Conservation (phyloP, 805 yeast species). For the Pichia kluyveri region DNA sequence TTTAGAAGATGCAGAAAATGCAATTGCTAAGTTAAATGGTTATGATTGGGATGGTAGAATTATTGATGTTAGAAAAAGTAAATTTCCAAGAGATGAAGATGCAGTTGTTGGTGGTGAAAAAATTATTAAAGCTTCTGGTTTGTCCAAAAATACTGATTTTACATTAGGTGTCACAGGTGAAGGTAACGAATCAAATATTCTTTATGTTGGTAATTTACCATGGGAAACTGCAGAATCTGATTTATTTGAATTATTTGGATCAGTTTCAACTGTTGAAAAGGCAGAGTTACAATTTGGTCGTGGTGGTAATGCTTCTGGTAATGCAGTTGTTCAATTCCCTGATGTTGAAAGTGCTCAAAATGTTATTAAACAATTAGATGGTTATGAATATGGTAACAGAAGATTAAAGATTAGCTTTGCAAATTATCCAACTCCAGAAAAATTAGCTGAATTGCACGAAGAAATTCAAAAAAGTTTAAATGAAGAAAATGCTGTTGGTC, state of each 20-base stretch:
- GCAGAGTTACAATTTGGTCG: conserved; percentile 67
- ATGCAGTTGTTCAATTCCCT: conserved; percentile 77
- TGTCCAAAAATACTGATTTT: conserved; percentile 41
- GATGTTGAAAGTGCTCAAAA: conserved; percentile 57
- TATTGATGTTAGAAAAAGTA: conserved; percentile 75
- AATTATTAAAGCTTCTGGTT: conserved; percentile 10
- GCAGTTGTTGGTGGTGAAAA: conserved; percentile 15
- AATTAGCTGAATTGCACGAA: conserved; percentile 5
- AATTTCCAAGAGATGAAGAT: conserved; percentile 15
- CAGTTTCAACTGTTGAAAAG: conserved; percentile 62
- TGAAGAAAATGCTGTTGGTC: neutral
- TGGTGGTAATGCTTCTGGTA: conserved; percentile 65
- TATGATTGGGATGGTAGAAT: conserved; percentile 65
- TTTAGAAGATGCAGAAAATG: conserved; percentile 60
- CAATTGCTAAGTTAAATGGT: conserved; percentile 63
- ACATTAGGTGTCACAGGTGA: conserved; percentile 56
- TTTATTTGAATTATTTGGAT: conserved; percentile 74
- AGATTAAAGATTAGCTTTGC: conserved; percentile 65
- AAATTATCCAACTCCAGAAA: conserved; percentile 15
- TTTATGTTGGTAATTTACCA: conserved; percentile 75
- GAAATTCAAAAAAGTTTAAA: conserved; percentile 13
- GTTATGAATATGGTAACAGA: conserved; percentile 80
- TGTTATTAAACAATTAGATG: conserved; percentile 67
- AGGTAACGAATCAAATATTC: conserved; percentile 50
- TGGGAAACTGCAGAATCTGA: conserved; percentile 84